Evolutionary conservation across 495 filamentous ascomycete species (phyloP), one percentile per base, ranked within the genome.

Genomic region (Pseudoneurospora amorphoporcata): DNA sequence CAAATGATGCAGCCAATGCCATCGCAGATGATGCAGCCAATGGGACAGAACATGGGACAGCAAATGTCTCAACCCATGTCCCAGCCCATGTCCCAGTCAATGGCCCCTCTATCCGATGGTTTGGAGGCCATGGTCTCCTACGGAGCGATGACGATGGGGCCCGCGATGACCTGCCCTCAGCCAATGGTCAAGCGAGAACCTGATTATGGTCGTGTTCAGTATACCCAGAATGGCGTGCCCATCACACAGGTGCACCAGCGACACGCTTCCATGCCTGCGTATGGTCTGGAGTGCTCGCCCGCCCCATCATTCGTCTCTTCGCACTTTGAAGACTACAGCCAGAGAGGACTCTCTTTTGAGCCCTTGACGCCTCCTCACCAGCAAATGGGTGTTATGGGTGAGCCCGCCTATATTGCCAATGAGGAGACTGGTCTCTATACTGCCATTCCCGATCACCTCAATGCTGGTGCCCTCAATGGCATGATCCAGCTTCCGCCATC

Each of bases 301-400:
- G 95, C 95, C 1, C 95, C 95, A 3, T 98, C 95, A 3, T 98
- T 98, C 77, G 94, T 97, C 35, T 98, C 96, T 6, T 98, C 96
- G 6, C 93, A 96, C 76, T 96, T 92, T 75, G 95, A 98, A 79
- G 94, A 98, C 76, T 99, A 98, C 85, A 97, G 94, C 88, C 94
- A 94, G 78, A 92, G 96, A 42, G 95, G 94, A 38, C 88, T 98
- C 73, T 98, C 96, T 5, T 99, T 92, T 80, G 95, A 99, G 85
- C 95, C 95, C 23, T 87, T 98, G 72, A 99, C 95, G 8, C 95
- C 95, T 68, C 95, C 95, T 39, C 95, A 98, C 75, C 93, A 97
- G 80, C 86, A 91, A 58, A 81, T 94, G 68, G 88, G 88, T 70
- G 88, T 95, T 39, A 87, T 91, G 35, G 85, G 90, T 39, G 96